Evolutionary conservation across 1,284 basidiomycete genomes (phyloP), one percentile per base, ranked within the genome.

Genomic region (Vanrija humicola): DNA sequence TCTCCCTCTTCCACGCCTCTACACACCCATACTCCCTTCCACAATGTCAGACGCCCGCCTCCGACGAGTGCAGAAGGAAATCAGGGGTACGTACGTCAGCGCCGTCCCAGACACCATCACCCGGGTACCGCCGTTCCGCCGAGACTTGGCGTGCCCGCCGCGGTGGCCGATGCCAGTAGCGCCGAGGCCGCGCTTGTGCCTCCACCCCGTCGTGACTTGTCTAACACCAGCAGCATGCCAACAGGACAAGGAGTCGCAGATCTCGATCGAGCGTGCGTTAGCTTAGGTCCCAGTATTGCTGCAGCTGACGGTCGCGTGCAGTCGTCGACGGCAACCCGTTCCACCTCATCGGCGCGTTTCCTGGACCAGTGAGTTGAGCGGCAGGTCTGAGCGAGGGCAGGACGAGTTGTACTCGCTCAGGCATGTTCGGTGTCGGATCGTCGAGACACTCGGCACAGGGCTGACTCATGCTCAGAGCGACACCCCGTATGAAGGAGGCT

Each of bases 401-500:
- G 9, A 15, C 34, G 34, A 5, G 40, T 18, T n/a, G n/a, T n/a
- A 4, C 40, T 42, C 5, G n/a, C 19, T 19, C 19, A 21, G 40
- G 5, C n/a, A 6, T 10, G 7, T 19, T n/a, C 10, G 12, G 19
- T 15, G 10, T 42, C 40, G 10, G 28, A 28, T 7, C 28, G 28
- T 28, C 6, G 28, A 10, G 10, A 42, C 40, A 2, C 15, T 18
- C n/a, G 40, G 19, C 9, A 3, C 10, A n/a, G 10, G 40, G n/a
- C 54, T 55, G 43, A 55, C 56, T 12, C 19, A 19, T 2, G 4
- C 57, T 1, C 65, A 77, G 64, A 65, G 77, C 57, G 93, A 85
- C 49, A 98, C 94, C 4, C 91, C 95, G 0, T 98, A 98, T 66
- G 86, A 93, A 66, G 93, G 93, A 38, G 96, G 96, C 18, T 83